These are phyloP conservation scores for Actinomortierella ambigua DNA, from an alignment of 371 early-diverging fungal species.

Conservation along the genomic window DNA sequence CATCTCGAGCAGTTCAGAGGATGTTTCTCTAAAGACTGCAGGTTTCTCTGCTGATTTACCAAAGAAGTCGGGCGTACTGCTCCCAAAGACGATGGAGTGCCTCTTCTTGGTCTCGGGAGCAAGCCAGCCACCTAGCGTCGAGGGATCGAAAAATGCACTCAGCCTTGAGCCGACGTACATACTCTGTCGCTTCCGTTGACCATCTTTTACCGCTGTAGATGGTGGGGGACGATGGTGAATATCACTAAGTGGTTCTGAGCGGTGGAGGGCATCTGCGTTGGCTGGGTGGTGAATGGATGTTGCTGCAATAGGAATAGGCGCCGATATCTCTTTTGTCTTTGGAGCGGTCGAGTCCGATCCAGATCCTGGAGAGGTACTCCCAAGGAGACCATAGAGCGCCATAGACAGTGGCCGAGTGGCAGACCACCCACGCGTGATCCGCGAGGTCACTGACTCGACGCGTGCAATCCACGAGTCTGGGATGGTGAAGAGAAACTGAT, in stretches of 20 bases:
- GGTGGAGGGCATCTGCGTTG: conserved; percentile 12
- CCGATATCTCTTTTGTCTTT: conserved; percentile 33
- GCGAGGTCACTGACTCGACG: conserved; percentile 45
- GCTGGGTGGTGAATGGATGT: conserved; percentile 44
- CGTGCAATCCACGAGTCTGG: conserved; percentile 44
- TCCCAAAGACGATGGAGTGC: conserved; percentile 30
- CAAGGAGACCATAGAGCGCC: conserved; percentile 45
- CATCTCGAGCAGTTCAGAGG: conserved; percentile 25
- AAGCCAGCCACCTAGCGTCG: conserved; percentile 39
- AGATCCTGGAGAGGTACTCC: conserved; percentile 12
- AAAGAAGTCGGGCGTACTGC: conserved; percentile 25
- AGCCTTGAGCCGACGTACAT: conserved; percentile 46
- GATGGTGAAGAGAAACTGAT: conserved; percentile 41
- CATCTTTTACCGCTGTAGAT: conserved; percentile 10
- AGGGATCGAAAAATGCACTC: conserved; percentile 46
- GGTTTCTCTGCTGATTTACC: conserved; percentile 18
- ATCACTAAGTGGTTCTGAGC: conserved; percentile 7
- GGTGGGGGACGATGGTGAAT: too few species aligned
- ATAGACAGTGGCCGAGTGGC: conserved; percentile 41
- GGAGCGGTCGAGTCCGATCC: background rate
- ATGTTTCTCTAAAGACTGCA: conserved; percentile 1
- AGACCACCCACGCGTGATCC: conserved; percentile 39
- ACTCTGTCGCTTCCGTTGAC: conserved; percentile 32
- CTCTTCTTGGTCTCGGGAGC: conserved; percentile 25
- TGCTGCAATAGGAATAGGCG: conserved; percentile 36